phyloP scores from a whole-genome alignment of 495 filamentous ascomycete genomes.

The Podospora fimiseda region DNA sequence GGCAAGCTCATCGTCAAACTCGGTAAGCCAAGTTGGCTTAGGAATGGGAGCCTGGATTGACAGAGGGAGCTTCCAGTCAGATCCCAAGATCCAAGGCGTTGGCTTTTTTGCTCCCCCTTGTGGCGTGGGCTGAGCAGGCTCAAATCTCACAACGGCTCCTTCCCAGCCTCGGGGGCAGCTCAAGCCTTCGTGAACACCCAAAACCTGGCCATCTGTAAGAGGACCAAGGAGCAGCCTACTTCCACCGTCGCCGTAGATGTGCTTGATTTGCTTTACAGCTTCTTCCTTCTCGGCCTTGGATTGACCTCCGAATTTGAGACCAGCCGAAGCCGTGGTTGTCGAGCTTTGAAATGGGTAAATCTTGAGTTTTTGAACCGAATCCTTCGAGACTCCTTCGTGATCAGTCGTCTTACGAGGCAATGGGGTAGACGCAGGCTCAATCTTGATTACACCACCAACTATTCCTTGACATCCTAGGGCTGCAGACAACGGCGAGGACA shows the following conservation, averaged over 20 bases:
- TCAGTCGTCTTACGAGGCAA: slow-evolving; percentile 27
- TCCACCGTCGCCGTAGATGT: slow-evolving; percentile 49
- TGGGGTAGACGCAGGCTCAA: slow-evolving; percentile 55
- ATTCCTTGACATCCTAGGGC: slow-evolving; percentile 62
- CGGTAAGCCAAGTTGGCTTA: slow-evolving; percentile 46
- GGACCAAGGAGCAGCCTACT: slow-evolving; percentile 73
- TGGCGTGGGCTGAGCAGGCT: slow-evolving; percentile 42
- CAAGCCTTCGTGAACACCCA: slow-evolving; percentile 43
- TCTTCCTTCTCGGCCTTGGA: slow-evolving; percentile 70
- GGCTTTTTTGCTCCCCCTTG: slow-evolving; percentile 45
- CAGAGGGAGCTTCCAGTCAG: slow-evolving; percentile 63
- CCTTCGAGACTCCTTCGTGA: slow-evolving; percentile 22
- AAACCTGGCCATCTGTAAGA: slow-evolving; percentile 77
- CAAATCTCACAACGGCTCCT: slow-evolving; percentile 74
- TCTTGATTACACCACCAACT: slow-evolving; percentile 79
- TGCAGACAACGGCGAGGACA: slow-evolving; percentile 69
- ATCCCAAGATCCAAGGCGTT: slow-evolving; percentile 71
- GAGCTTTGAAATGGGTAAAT: slow-evolving; percentile 68
- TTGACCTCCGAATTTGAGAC: slow-evolving; percentile 83
- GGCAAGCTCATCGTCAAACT: slow-evolving; percentile 45
- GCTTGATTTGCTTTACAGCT: slow-evolving; percentile 48
- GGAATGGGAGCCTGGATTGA: slow-evolving; percentile 66
- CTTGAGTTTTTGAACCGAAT: slow-evolving; percentile 51
- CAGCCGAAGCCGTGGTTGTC: slow-evolving; percentile 47
- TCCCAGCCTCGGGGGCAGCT: slow-evolving; percentile 48